Conservation (phyloP, 2,329 filamentous ascomycete genomes). For the Celoporthe dispersa region DNA sequence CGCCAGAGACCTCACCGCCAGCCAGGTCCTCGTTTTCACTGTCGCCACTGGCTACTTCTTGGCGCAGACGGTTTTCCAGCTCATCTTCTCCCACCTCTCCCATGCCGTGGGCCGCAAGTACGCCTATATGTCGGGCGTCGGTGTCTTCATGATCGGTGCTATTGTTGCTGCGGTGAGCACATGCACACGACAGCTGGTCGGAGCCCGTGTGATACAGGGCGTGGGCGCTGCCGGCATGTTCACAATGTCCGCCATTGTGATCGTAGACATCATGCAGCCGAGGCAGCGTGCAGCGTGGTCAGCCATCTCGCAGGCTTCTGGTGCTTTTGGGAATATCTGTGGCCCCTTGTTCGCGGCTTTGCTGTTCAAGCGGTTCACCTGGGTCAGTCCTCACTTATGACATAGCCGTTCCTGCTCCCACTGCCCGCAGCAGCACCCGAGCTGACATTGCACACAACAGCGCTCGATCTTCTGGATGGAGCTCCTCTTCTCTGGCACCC, state of each 20-base stretch:
- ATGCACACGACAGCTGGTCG: slow-evolving; percentile 7
- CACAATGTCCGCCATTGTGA: slow-evolving; percentile 27
- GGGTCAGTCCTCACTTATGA: slow-evolving; percentile 17
- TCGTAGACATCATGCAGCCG: slow-evolving; percentile 26
- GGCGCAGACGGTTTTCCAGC: slow-evolving; percentile 34
- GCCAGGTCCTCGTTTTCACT: slow-evolving; percentile 31
- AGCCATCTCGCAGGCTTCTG: slow-evolving; percentile 21
- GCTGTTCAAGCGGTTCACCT: background rate
- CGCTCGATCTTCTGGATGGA: slow-evolving; percentile 23
- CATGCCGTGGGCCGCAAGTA: slow-evolving; percentile 32
- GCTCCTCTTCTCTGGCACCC: background rate
- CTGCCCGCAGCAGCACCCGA: no score
- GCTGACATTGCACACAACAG: slow-evolving; percentile 3
- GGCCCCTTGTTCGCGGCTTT: slow-evolving; percentile 19
- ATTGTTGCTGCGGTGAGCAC: slow-evolving; percentile 22
- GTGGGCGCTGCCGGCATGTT: slow-evolving; percentile 28
- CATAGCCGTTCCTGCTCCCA: background rate
- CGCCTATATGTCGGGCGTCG: slow-evolving; percentile 30
- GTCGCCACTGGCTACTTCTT: slow-evolving; percentile 33
- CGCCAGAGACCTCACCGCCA: slow-evolving; percentile 30
- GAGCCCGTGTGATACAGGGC: slow-evolving; percentile 23
- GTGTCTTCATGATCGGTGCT: slow-evolving; percentile 29
- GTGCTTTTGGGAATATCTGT: slow-evolving; percentile 27
- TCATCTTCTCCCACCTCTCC: slow-evolving; percentile 34
- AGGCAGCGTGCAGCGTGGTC: slow-evolving; percentile 24